Base-by-base conservation (phyloP, 495 filamentous ascomycete species). In the Aspergillus affinis region DNA sequence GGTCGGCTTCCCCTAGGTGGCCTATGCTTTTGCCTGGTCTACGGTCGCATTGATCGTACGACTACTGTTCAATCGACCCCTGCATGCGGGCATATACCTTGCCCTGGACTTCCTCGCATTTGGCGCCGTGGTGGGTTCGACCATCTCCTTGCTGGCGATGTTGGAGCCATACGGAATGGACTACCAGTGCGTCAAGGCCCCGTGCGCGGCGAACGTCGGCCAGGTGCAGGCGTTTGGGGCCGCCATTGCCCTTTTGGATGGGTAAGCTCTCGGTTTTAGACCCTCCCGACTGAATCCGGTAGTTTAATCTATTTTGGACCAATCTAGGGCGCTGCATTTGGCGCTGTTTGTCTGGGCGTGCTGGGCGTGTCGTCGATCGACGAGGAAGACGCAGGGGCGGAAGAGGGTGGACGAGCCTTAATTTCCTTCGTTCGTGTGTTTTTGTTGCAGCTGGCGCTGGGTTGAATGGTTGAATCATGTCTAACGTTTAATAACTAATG, bases 261-360 rank as follows among this genome's bases (percentile, higher is more conserved):
- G 32, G 52, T 54, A 54, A 21, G 52, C 26, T 13, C 6, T 13
- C 5, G 36, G 2, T 18, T 15, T 12, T 8, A 2, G 36, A 15
- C 13, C 36, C 36, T 41, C 13, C 36, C 2, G 36, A 4, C 12
- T 10, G 12, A 41, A 15, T 41, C 2, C 13, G 36, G 36, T 41
- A 13, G 12, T 1, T 41, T 15, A 41, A 41, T 41, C 10, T 41
- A 41, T 41, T 2, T 23, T 46, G 20, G 45, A 12, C 15, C 18
- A 15, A 46, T 18, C 9, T 21, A 54, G 52, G 7, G 19, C 45
- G 4, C 36, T 54, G 12, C 52, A 54, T 54, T 46, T 45, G 41
- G 12, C 45, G 21, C 36, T 46, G 52, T 46, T 54, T 44, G 52
- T 54, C 32, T 54, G 52, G 52, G 52, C 52, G 12, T 54, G 52